These are phyloP conservation scores for Aspergillus spinulosporus DNA, from an alignment of 2,329 filamentous ascomycete species.

Conservation along the genomic window DNA sequence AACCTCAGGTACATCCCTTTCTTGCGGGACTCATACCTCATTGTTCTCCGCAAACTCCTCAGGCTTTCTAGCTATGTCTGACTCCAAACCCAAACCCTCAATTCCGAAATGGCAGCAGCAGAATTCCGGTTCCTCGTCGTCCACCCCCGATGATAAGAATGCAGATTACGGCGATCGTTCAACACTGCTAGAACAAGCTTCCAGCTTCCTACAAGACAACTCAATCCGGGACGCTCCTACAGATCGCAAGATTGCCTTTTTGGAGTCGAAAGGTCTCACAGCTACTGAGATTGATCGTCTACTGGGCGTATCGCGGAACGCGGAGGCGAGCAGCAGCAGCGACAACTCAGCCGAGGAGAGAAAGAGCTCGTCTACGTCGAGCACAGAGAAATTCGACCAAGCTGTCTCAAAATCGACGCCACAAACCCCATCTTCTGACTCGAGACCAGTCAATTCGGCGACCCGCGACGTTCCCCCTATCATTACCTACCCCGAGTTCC, in stretches of 20 bases:
- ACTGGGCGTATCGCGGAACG: conserved; percentile 49
- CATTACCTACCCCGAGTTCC: conserved; percentile 67
- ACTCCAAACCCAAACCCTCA: conserved; percentile 32
- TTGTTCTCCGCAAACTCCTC: neutral
- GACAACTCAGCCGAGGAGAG: conserved; percentile 15
- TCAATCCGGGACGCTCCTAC: conserved; percentile 66
- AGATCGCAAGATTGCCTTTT: conserved; percentile 73
- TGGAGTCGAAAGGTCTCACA: conserved; percentile 73
- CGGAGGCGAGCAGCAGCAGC: conserved; percentile 25
- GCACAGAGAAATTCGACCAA: conserved; percentile 2
- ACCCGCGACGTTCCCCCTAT: conserved; percentile 57
- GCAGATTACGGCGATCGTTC: conserved; percentile 25
- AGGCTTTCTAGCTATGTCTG: conserved; percentile 33
- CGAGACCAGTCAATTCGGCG: conserved; percentile 19
- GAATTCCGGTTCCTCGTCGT: conserved; percentile 35
- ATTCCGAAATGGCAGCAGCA: conserved; percentile 45
- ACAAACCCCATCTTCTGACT: conserved; percentile 7
- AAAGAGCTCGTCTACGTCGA: conserved; percentile 8
- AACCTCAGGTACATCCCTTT: neutral
- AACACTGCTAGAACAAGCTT: conserved; percentile 64
- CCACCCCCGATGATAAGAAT: conserved; percentile 22
- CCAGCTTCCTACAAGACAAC: conserved; percentile 73
- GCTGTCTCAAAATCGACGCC: conserved; percentile 4
- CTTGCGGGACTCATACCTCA: neutral
- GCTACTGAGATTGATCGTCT: conserved; percentile 68